Percentiles rank a stretch among this genome's conserved stretches.
These are phyloP conservation scores for Theileria annulata DNA, from an alignment of 169 alveolate species.

Conservation along the genomic window DNA sequence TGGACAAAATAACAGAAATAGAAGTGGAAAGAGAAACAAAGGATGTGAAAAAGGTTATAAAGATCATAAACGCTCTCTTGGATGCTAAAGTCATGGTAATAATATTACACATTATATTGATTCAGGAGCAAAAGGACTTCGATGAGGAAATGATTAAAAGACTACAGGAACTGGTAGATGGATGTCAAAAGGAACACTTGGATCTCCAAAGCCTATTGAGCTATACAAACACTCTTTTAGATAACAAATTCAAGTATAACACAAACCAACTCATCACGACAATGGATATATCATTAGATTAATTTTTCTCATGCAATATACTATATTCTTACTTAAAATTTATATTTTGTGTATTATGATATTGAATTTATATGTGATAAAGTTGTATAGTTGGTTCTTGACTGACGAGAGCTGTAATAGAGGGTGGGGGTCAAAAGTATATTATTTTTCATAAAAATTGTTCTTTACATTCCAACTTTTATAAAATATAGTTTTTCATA, in stretches of 20 bases:
- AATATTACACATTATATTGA: not conserved
- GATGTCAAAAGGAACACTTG: slow-evolving; percentile 42
- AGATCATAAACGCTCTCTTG: slow-evolving; percentile 45
- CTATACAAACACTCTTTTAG: slow-evolving; percentile 52
- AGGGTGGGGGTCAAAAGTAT: slow-evolving; percentile 9
- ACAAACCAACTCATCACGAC: slow-evolving; percentile 40
- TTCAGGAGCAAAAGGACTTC: slow-evolving; percentile 24
- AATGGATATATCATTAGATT: slow-evolving; percentile 15
- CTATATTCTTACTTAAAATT: not conserved
- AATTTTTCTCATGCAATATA: not conserved
- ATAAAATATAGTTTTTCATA: too few relatives aligned
- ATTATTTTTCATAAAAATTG: not conserved
- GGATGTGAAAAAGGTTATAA: slow-evolving; percentile 42
- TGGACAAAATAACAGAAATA: slow-evolving; percentile 28
- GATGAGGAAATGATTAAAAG: slow-evolving; percentile 43
- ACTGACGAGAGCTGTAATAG: not conserved
- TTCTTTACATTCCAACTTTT: too few relatives aligned
- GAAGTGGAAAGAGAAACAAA: slow-evolving; percentile 6
- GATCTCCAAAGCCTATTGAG: slow-evolving; percentile 63
- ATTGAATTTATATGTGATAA: too few relatives aligned
- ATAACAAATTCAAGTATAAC: slow-evolving; percentile 21
- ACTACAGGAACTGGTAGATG: slow-evolving; percentile 36
- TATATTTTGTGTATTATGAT: too few relatives aligned
- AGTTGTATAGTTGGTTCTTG: too few relatives aligned
- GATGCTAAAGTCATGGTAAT: slow-evolving; percentile 56